These are phyloP conservation scores for Draba incana DNA, from an alignment of 345 rosid species.

Conservation along the genomic window DNA sequence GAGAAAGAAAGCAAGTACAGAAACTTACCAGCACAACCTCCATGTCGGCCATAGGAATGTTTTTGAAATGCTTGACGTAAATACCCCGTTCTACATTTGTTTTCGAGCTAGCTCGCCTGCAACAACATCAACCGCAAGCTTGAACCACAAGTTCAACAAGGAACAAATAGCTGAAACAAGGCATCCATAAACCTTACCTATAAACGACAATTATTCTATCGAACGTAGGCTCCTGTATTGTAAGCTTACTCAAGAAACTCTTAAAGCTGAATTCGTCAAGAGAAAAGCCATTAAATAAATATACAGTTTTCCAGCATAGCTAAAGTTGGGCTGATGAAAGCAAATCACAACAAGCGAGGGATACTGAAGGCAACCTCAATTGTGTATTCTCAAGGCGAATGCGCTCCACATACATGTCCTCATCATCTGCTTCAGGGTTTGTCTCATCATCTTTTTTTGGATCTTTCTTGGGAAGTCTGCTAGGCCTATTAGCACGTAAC, in stretches of 20 bases:
- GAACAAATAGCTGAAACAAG: constrained; percentile 26
- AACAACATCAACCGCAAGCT: constrained; percentile 35
- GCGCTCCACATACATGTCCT: constrained; percentile 69
- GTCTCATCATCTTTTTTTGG: constrained; percentile 75
- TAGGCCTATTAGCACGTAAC: constrained; percentile 54
- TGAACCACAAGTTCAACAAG: constrained; percentile 23
- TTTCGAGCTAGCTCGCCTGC: constrained; percentile 69
- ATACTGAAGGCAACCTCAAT: constrained; percentile 54
- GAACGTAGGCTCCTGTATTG: constrained; percentile 90
- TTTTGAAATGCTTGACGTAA: constrained; percentile 91
- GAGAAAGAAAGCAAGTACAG: constrained; percentile 34
- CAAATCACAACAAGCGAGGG: constrained; percentile 20
- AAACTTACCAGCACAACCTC: constrained; percentile 94
- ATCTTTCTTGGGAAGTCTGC: constrained; percentile 50
- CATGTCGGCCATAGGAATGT: constrained; percentile 99
- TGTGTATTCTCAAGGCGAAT: constrained; percentile 84
- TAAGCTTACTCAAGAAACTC: constrained; percentile 69
- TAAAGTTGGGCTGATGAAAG: constrained; percentile 12
- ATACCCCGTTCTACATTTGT: constrained; percentile 66
- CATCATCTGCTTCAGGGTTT: constrained; percentile 50
- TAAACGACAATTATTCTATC: constrained; percentile 95
- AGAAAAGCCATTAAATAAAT: constrained; percentile 18
- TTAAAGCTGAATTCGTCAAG: constrained; percentile 50
- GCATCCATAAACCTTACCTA: constrained; percentile 55
- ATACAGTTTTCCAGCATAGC: constrained; percentile 13